These are phyloP conservation scores for Emmonsiellopsis sp. DNA, from an alignment of 2,329 filamentous ascomycete genomes.

Conservation along the genomic window DNA sequence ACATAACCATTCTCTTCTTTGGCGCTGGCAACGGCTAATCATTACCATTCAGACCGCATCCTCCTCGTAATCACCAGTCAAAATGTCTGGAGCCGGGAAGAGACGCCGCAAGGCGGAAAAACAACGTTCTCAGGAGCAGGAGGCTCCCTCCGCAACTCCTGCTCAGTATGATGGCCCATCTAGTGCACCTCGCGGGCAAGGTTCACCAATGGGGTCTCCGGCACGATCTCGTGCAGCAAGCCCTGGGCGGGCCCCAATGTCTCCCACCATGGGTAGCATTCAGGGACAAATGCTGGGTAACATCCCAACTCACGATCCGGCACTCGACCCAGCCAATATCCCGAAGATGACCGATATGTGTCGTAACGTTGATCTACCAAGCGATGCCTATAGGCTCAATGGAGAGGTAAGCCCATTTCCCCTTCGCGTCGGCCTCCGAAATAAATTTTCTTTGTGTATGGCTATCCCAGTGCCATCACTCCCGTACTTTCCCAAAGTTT, in stretches of 20 bases:
- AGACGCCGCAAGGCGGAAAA: constrained; percentile 3
- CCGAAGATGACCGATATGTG: constrained; percentile 6
- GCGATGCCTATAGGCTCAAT: constrained; percentile 1
- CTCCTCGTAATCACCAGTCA: neutral
- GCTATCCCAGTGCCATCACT: neutral
- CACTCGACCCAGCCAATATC: neutral
- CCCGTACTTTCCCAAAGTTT: neutral
- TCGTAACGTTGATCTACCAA: constrained; percentile 9
- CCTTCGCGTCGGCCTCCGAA: neutral
- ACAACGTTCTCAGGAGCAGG: neutral
- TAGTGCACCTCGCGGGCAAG: neutral
- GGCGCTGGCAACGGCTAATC: neutral
- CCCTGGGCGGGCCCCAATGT: neutral
- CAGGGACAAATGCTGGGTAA: neutral
- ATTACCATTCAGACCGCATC: neutral
- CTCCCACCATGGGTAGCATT: neutral
- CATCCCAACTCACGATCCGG: constrained; percentile 6
- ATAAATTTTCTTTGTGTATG: no score
- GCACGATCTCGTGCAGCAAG: neutral
- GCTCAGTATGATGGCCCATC: constrained; percentile 9
- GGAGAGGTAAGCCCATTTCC: neutral
- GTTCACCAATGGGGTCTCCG: constrained; percentile 2
- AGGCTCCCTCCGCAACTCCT: neutral
- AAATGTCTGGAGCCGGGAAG: constrained; percentile 10
- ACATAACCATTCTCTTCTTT: neutral